These are phyloP conservation scores for Casuarina glauca DNA, from an alignment of 306 rosid species.

Conservation along the genomic window DNA sequence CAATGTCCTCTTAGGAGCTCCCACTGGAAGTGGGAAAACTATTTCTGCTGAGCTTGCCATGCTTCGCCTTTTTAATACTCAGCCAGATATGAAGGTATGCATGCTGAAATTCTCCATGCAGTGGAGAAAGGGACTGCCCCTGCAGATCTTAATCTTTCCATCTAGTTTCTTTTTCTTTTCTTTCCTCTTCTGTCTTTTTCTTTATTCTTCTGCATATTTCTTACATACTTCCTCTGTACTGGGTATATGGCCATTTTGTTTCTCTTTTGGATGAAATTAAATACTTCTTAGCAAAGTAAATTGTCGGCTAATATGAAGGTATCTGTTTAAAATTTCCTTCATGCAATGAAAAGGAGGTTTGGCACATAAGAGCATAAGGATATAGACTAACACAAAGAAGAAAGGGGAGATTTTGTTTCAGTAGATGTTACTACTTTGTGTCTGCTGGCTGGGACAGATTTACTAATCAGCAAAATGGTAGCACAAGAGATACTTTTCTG, in stretches of 20 bases:
- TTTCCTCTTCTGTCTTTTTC: neutral
- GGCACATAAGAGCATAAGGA: neutral
- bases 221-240: neutral
- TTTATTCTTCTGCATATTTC: neutral
- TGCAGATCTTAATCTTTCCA: neutral
- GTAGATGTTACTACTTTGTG: neutral
- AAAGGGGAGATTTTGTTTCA: neutral
- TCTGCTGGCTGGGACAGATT: neutral
- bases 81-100: constrained; percentile 94
- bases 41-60: constrained; percentile 99
- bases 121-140: neutral
- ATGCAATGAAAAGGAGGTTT: constrained; percentile 11
- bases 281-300: neutral
- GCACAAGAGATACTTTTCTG: neutral
- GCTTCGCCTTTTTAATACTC: constrained; percentile 85
- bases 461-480: neutral
- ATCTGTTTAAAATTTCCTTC: constrained; percentile 23
- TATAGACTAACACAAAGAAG: neutral
- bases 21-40: constrained; percentile 99
- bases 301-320: constrained; percentile 96
- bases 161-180: neutral
- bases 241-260: neutral
- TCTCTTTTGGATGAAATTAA: neutral
- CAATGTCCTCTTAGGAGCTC: constrained; percentile 94
- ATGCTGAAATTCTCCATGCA: neutral